Percentiles rank a stretch among this genome's conserved stretches.
These are phyloP conservation scores for Candida ovalis DNA, from an alignment of 805 yeast species.

Conservation along the genomic window DNA sequence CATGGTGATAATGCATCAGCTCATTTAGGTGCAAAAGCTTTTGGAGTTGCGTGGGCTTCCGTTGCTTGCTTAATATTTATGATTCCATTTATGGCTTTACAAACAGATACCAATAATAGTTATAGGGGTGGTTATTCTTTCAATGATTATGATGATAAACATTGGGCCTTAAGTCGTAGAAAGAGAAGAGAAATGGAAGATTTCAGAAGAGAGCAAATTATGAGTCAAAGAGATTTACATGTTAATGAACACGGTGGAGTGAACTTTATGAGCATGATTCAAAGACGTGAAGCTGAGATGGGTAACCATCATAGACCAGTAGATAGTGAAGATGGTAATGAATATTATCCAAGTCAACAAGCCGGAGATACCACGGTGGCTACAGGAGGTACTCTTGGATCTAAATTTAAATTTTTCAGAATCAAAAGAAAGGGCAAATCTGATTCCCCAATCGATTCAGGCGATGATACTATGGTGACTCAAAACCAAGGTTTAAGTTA, in stretches of 20 bases:
- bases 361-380: conserved; percentile 2
- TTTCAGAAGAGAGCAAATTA: not conserved
- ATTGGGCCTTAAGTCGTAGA: conserved; percentile 8
- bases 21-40: conserved; percentile 42
- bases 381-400: not conserved
- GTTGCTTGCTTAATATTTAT: conserved; percentile 24
- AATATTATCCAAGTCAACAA: not conserved
- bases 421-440: not conserved
- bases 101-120: not conserved
- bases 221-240: not conserved
- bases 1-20: conserved; percentile 39
- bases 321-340: conserved; percentile 1
- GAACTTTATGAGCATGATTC: conserved; percentile 10
- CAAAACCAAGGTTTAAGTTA: not conserved
- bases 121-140: not conserved
- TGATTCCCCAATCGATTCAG: not conserved
- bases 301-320: conserved; percentile 1
- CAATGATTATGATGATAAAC: not conserved
- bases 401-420: conserved; percentile 3
- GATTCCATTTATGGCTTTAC: conserved; percentile 5
- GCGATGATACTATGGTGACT: not conserved
- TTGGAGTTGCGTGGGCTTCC: conserved; percentile 65
- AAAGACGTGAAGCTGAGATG: conserved; percentile 5
- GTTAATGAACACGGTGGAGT: conserved; percentile 10
- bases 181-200: conserved; percentile 6